phyloP scores from a whole-genome alignment of 164 flowering plant species.

The Buxus sempervirens region DNA sequence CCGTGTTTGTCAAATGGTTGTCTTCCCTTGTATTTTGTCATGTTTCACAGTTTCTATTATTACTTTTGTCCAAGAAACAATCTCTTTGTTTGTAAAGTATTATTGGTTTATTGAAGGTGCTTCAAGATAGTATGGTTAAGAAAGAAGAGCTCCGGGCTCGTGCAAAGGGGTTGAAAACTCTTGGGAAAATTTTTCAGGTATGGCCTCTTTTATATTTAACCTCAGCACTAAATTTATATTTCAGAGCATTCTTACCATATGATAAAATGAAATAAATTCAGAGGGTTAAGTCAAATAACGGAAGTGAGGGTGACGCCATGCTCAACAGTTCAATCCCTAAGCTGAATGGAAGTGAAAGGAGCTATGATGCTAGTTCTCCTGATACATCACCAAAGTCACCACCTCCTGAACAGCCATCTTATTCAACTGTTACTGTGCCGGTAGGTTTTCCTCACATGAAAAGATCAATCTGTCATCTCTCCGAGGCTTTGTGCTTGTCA shows the following conservation, averaged over 20 bases:
- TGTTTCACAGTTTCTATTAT: neutral
- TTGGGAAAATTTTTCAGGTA: constrained; percentile 95
- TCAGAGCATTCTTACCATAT: neutral
- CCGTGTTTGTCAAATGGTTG: constrained; percentile 94
- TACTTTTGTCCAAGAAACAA: neutral
- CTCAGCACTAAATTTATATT: neutral
- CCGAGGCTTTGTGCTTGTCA: neutral
- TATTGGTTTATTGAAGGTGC: constrained; percentile 54
- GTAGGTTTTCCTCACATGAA: constrained; percentile 24
- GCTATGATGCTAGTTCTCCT: constrained; percentile 39
- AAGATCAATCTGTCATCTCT: too few species aligned
- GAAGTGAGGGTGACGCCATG: constrained; percentile 43
- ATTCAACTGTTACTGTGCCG: constrained; percentile 39
- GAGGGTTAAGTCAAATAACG: constrained; percentile 65
- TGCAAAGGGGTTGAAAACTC: constrained; percentile 88
- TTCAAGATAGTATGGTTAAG: constrained; percentile 75
- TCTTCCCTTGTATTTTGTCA: constrained; percentile 11
- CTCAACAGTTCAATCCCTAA: constrained; percentile 28
- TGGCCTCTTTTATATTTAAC: neutral
- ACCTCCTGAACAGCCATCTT: constrained; percentile 32
- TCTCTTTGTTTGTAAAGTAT: constrained; percentile 12
- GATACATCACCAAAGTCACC: constrained; percentile 40
- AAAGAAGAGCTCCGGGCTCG: constrained; percentile 88
- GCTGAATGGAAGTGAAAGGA: constrained; percentile 51
- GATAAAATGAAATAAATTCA: constrained; percentile 20